Evolutionary conservation across 306 rosid species (phyloP), one percentile per base, ranked within the genome.

Genomic region (Cotoneaster glaucophyllus): DNA sequence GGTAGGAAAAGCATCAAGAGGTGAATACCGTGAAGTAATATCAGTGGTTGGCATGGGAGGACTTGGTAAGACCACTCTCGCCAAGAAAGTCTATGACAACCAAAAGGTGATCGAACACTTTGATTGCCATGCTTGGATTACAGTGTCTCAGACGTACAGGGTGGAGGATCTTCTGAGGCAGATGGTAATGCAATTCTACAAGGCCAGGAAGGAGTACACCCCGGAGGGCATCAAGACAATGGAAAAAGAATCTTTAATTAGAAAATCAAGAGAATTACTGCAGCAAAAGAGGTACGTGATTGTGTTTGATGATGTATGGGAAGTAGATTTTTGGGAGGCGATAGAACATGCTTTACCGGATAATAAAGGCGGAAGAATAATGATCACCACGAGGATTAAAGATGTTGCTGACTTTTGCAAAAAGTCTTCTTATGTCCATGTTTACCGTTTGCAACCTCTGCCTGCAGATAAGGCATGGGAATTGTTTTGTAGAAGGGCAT

Each of bases 11-110:
- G 34, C 34, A 31, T 31, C 43, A 39, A 39, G 24, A 6, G 26
- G 3, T 57, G 15, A 14, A 34, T 34, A 0, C 7, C 82, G 65
- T 15, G n/a, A 31, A 10, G 64, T 70, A 53, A 45, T 78, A 59
- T 44, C 81, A 7, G 57, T 69, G 74, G 75, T 58, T 4, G 81
- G 81, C 11, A 77, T 59, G 75, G 81, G 81, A 21, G 81, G 76
- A 21, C 43, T 77, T 17, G 70, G 81, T 3, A 77, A 77, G 62
- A 69, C 81, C 12, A 77, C 81, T 43, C 70, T 77, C 19, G 70
- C 81, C 18, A 44, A 25, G 29, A 70, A 43, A 59, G 63, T 77
- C 8, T 72, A 53, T 8, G 59, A 72, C 28, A 67, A 9, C 28
- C 13, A 5, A 21, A 22, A 0, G 1, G 77, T 53, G 31, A 63